Evolutionary conservation across 176 grass and related monocot genomes (phyloP).

Genomic region (Triticum timopheevii): DNA sequence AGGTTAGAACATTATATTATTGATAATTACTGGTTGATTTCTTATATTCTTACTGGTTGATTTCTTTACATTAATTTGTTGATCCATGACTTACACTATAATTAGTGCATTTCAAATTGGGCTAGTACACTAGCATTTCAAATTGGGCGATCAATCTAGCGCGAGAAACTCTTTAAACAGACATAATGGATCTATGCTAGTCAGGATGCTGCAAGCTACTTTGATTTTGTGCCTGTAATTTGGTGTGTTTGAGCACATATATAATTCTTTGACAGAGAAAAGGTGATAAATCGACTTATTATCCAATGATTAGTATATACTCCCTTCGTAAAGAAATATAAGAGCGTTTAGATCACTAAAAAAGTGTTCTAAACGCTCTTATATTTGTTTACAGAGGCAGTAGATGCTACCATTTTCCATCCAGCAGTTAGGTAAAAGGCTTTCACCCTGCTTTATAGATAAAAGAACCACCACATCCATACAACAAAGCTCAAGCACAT

Average conservation of each 20-base stretch:
- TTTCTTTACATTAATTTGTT: too few relatives aligned
- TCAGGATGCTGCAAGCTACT: slow-evolving; percentile 2
- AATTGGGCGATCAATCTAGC: not conserved
- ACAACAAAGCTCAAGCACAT: too few relatives aligned
- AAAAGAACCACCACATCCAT: too few relatives aligned
- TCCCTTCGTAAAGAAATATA: too few relatives aligned
- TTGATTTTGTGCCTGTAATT: not conserved
- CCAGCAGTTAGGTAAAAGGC: too few relatives aligned
- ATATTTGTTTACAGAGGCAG: too few relatives aligned
- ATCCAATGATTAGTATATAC: not conserved
- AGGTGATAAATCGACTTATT: not conserved
- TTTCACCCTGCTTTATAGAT: too few relatives aligned
- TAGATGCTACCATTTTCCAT: not conserved
- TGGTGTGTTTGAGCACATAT: not conserved
- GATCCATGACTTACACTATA: too few relatives aligned
- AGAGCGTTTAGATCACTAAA: too few relatives aligned
- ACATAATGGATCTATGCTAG: slow-evolving; percentile 16
- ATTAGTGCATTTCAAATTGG: not conserved
- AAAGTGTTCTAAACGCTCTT: too few relatives aligned
- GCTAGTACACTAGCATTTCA: not conserved
- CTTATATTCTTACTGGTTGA: too few relatives aligned
- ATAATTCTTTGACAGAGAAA: not conserved
- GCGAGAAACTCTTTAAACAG: slow-evolving; percentile 24
- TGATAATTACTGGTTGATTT: too few relatives aligned
- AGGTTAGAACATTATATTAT: slow-evolving; percentile 41